Evolutionary conservation across 73 alveolate genomes (phyloP).

Genomic region (Blepharisma japonicum): DNA sequence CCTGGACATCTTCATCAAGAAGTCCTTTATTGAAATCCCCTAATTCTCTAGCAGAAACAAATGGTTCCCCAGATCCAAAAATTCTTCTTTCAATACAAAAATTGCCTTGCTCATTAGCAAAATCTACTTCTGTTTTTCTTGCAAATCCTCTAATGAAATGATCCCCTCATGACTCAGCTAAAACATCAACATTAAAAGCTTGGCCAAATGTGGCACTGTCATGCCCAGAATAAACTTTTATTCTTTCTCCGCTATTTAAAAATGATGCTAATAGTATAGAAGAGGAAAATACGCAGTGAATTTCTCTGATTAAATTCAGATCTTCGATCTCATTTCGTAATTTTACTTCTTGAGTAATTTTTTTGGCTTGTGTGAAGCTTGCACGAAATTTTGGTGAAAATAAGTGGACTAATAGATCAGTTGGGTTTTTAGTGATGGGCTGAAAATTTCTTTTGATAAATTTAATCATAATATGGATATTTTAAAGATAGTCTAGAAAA

Average conservation of each 20-base stretch:
- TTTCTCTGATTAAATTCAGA: not conserved
- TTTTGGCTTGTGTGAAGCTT: constrained; percentile 5
- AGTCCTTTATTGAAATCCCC: not conserved
- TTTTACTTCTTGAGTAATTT: not conserved
- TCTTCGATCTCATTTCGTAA: constrained; percentile 11
- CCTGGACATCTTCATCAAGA: not conserved
- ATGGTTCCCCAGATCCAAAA: not conserved
- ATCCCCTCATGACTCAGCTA: not conserved
- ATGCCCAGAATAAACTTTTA: not conserved
- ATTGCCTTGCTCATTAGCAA: not conserved
- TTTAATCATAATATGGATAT: too few relatives aligned
- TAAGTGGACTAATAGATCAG: constrained; percentile 15
- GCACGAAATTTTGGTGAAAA: not conserved
- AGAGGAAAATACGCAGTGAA: not conserved
- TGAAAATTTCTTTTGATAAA: too few relatives aligned
- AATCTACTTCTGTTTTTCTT: not conserved
- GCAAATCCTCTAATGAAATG: constrained; percentile 17
- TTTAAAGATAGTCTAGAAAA: too few relatives aligned
- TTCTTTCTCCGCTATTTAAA: constrained; percentile 10
- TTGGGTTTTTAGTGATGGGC: too few relatives aligned
- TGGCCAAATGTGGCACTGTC: not conserved
- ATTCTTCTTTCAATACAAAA: not conserved
- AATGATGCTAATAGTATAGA: not conserved
- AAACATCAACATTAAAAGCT: not conserved
- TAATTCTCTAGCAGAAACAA: not conserved